Percentiles rank a stretch among this genome's conserved stretches.
phyloP scores from a whole-genome alignment of 352 stramenopile species.

The Pythium utonaiense region DNA sequence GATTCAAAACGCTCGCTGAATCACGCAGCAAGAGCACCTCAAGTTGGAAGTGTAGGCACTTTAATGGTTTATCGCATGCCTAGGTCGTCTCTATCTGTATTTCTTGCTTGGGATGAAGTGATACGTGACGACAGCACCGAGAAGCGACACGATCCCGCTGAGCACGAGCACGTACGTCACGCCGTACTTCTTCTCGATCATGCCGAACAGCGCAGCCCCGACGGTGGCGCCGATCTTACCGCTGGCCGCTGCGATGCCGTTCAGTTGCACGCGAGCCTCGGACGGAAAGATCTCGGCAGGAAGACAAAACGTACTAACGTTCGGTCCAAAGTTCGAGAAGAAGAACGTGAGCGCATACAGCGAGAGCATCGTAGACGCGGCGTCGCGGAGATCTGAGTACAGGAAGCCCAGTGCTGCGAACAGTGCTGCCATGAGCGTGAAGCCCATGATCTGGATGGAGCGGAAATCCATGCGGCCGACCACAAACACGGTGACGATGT shows the following conservation, averaged over 20 bases:
- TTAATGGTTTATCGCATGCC: no score
- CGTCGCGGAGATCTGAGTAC: constrained; percentile 46
- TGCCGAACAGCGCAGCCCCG: constrained; percentile 54
- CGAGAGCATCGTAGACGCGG: constrained; percentile 43
- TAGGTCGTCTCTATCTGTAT: constrained; percentile 24
- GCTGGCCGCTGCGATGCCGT: constrained; percentile 68
- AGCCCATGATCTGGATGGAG: constrained; percentile 81
- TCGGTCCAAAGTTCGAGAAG: constrained; percentile 88
- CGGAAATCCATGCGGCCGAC: constrained; percentile 70
- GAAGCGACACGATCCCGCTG: constrained; percentile 51
- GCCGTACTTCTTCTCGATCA: constrained; percentile 55
- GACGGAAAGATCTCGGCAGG: constrained; percentile 74
- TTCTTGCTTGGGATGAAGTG: constrained; percentile 56
- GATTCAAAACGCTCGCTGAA: no score
- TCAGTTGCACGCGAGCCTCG: constrained; percentile 73
- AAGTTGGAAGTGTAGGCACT: not conserved
- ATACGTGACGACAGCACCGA: constrained; percentile 60
- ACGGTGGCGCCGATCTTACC: constrained; percentile 72
- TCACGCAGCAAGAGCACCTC: no score
- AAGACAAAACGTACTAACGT: constrained; percentile 84
- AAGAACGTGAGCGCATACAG: constrained; percentile 84
- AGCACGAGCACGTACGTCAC: constrained; percentile 57
- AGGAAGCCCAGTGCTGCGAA: constrained; percentile 57
- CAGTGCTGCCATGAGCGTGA: constrained; percentile 60
- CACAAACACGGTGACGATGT: constrained; percentile 57